These are phyloP conservation scores for Pestalotiopsis sp. DNA, from an alignment of 2,329 filamentous ascomycete genomes.

Conservation along the genomic window DNA sequence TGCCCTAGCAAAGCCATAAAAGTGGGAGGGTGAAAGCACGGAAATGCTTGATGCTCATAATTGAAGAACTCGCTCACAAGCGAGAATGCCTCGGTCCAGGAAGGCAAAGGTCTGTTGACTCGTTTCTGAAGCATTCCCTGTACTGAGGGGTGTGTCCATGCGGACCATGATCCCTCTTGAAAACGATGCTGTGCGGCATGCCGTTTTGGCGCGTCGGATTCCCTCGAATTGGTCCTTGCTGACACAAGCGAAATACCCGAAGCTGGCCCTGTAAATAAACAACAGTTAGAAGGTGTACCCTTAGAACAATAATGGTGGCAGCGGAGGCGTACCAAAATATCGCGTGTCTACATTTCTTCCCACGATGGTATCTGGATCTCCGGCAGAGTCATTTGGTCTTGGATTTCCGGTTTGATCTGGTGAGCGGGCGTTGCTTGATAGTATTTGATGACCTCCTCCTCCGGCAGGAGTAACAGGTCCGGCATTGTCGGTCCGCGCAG, in stretches of 20 bases:
- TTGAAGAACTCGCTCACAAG: conserved; percentile 8
- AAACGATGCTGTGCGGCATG: neutral
- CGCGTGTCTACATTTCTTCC: conserved; percentile 1
- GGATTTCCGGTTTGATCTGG: neutral
- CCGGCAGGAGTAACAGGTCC: neutral
- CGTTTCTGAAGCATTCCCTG: neutral
- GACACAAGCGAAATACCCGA: conserved; percentile 3
- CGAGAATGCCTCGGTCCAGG: neutral
- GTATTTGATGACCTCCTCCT: neutral
- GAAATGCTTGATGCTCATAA: neutral
- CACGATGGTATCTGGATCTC: neutral
- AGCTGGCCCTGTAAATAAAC: neutral
- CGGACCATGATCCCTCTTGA: conserved; percentile 1
- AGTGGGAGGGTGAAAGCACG: conserved; percentile 6
- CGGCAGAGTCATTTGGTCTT: neutral
- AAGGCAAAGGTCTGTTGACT: neutral
- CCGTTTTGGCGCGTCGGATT: neutral
- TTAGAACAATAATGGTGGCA: neutral
- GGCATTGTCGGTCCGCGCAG: neutral
- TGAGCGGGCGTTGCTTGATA: neutral
- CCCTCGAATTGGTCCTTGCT: neutral
- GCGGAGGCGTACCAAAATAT: neutral
- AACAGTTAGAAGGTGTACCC: neutral
- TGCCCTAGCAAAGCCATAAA: conserved; percentile 2
- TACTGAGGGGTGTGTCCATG: neutral